Percentiles rank a stretch among this genome's conserved stretches.
Conservation (phyloP, 129 eudicot genomes). For the sunflower (Helianthus annuus) region HanXRQr2.0-SUNRISE NC_035439.2:82009833-82010332, state of each 20-base stretch:
- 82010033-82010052: slow-evolving; percentile 68
- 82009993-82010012: background rate
- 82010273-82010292: too few species aligned
- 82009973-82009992: background rate
- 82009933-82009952: slow-evolving; percentile 58
- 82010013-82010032: slow-evolving; percentile 35
- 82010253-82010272: too few species aligned
- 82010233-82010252: too few species aligned
- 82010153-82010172: too few species aligned
- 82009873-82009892: slow-evolving; percentile 70
- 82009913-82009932: slow-evolving; percentile 66
- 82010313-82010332: too few species aligned
- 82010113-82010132: background rate
- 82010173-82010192: too few species aligned
- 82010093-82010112: slow-evolving; percentile 38
- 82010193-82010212: too few species aligned
- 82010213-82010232: too few species aligned
- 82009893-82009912: slow-evolving; percentile 76
- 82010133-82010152: too few species aligned
- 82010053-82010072: slow-evolving; percentile 80
- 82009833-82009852: slow-evolving; percentile 70
- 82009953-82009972: slow-evolving; percentile 12
- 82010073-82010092: slow-evolving; percentile 76
- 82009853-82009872: slow-evolving; percentile 71
- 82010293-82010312: too few species aligned